phyloP scores from a whole-genome alignment of 164 flowering plant genomes.

The Magnolia changhungtana region DNA sequence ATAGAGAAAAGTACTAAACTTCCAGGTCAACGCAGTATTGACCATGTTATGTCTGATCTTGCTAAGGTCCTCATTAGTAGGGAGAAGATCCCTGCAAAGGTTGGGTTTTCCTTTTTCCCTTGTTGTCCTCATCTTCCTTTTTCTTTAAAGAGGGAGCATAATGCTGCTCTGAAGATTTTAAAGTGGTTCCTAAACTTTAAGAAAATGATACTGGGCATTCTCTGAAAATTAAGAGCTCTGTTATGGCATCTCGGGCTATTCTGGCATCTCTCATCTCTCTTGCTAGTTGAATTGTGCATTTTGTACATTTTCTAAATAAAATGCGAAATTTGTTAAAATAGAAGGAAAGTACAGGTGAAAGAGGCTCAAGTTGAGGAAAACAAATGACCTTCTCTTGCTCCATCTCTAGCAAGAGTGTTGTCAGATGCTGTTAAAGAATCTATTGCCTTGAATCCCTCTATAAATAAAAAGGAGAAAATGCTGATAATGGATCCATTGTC shows the following conservation, averaged over 20 bases:
- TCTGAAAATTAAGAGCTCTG: neutral
- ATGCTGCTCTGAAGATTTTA: neutral
- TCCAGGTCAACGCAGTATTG: slow-evolving; percentile 44
- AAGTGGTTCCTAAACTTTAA: neutral
- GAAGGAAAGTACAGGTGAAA: too few relatives aligned
- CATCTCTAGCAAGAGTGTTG: too few relatives aligned
- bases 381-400: too few relatives aligned
- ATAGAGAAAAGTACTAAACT: slow-evolving; percentile 37
- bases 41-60: slow-evolving; percentile 66
- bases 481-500: neutral
- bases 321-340: too few relatives aligned
- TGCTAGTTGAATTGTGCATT: too few relatives aligned
- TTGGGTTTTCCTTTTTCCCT: slow-evolving; percentile 21
- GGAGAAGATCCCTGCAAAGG: slow-evolving; percentile 84
- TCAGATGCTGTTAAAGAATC: too few relatives aligned
- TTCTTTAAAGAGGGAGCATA: neutral
- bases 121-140: neutral
- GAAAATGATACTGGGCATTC: neutral
- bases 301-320: too few relatives aligned
- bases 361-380: too few relatives aligned
- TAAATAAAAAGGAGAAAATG: too few relatives aligned
- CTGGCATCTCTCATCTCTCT: too few relatives aligned
- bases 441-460: too few relatives aligned
- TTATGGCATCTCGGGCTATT: too few relatives aligned
- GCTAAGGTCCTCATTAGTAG: slow-evolving; percentile 49